A percentile compares a stretch with the other conserved stretches of the same genome.
phyloP scores from a whole-genome alignment of 2,329 filamentous ascomycete genomes.

The Tolypocladium nubicola region DNA sequence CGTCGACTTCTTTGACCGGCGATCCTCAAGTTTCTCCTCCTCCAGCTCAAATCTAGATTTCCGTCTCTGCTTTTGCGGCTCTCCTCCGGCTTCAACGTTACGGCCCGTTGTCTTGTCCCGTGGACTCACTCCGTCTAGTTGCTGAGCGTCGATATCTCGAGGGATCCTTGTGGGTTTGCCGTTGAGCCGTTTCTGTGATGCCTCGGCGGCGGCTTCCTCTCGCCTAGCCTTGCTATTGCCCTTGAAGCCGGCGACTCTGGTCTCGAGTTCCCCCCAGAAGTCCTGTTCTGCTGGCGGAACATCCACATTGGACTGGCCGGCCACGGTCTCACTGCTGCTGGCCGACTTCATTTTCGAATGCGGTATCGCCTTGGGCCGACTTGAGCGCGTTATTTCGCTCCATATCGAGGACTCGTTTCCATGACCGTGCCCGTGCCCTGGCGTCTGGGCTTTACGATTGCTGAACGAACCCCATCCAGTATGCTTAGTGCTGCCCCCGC shows the following conservation, averaged over 20 bases:
- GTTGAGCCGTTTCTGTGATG: background rate
- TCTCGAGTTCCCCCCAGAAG: constrained; percentile 15
- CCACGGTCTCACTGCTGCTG: background rate
- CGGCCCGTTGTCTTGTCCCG: background rate
- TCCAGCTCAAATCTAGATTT: constrained; percentile 21
- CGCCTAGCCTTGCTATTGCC: background rate
- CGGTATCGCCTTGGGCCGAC: background rate
- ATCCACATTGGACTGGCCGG: background rate
- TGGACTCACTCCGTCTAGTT: background rate
- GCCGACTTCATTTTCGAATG: background rate
- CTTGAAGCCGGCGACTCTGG: constrained; percentile 8
- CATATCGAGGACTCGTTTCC: constrained; percentile 8
- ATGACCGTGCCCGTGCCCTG: constrained; percentile 2
- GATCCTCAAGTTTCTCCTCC: constrained; percentile 6
- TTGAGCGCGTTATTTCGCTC: constrained; percentile 8
- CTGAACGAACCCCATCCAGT: constrained; percentile 12
- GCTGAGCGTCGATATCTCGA: background rate
- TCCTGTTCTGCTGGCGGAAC: constrained; percentile 4
- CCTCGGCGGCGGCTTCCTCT: background rate
- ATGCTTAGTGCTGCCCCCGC: constrained; percentile 1
- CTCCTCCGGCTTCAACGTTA: background rate
- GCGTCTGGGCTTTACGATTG: constrained; percentile 7
- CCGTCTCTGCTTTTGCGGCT: constrained; percentile 11
- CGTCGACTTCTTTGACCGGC: constrained; percentile 14
- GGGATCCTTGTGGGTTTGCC: background rate